These are phyloP conservation scores for Phaeolepiota aurea DNA, from an alignment of 768 basidiomycete genomes.

Conservation along the genomic window DNA sequence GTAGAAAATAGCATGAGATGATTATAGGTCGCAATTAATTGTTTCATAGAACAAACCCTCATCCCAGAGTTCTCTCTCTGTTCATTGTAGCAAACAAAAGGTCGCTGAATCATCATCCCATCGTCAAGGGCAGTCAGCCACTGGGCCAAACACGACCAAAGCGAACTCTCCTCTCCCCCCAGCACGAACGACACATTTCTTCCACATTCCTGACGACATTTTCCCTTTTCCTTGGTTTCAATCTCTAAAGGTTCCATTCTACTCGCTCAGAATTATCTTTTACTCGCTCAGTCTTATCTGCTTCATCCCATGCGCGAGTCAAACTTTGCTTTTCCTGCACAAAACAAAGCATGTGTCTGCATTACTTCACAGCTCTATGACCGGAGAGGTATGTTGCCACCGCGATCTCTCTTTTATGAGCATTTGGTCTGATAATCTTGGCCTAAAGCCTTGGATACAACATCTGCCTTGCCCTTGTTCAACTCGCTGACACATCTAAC, in stretches of 20 bases:
- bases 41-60: too few relatives aligned
- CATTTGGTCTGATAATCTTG: conserved; percentile 6
- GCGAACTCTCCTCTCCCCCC: not conserved
- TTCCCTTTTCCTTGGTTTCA: too few relatives aligned
- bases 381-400: conserved; percentile 77
- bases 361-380: conserved; percentile 95
- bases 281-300: not conserved
- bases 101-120: too few relatives aligned
- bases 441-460: conserved; percentile 40
- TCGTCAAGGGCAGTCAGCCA: too few relatives aligned
- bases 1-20: too few relatives aligned
- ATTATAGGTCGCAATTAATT: too few relatives aligned
- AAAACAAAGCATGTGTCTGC: conserved; percentile 92
- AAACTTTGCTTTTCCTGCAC: conserved; percentile 90
- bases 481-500: conserved; percentile 95
- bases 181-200: too few relatives aligned
- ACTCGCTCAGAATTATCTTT: not conserved
- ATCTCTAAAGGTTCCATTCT: too few relatives aligned
- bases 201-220: too few relatives aligned
- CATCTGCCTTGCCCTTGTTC: conserved; percentile 56
- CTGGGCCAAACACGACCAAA: not conserved
- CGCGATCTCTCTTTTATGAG: conserved; percentile 4
- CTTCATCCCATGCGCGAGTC: conserved; percentile 70
- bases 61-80: too few relatives aligned
- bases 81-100: too few relatives aligned